Percentiles rank a stretch among this genome's conserved stretches.
Evolutionary conservation across 257 asterid genomes (phyloP).

Genomic region (Capsicum pubescens): DNA sequence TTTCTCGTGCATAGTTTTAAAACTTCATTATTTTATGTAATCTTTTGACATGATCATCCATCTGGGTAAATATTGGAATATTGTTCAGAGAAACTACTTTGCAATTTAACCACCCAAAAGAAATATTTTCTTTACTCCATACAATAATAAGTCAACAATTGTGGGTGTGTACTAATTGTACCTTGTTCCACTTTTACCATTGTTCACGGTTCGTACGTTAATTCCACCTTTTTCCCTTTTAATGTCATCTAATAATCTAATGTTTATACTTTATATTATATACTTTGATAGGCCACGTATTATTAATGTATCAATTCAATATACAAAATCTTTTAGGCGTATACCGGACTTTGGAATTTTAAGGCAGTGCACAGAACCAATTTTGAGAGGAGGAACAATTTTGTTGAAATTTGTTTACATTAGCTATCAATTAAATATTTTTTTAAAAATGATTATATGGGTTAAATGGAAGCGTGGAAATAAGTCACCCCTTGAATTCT

Average conservation of each 20-base stretch:
- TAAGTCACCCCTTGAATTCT: too few species aligned
- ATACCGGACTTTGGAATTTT: too few species aligned
- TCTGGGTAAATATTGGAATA: neutral
- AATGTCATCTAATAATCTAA: neutral
- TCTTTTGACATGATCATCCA: neutral
- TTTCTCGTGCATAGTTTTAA: neutral
- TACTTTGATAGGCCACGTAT: neutral
- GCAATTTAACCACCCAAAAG: neutral
- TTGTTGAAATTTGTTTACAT: too few species aligned
- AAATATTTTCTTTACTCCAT: too few species aligned
- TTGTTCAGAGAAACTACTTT: neutral
- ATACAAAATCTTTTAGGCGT: too few species aligned
- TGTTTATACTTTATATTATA: neutral
- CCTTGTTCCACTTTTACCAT: neutral
- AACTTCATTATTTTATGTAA: neutral
- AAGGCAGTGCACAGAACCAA: too few species aligned
- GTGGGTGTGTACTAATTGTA: neutral
- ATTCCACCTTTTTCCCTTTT: neutral
- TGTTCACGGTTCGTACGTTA: neutral
- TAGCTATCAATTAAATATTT: too few species aligned
- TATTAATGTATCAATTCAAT: too few species aligned
- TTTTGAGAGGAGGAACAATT: too few species aligned
- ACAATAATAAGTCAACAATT: neutral
- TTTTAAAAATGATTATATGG: too few species aligned
- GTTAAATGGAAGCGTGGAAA: too few species aligned